Base-by-base conservation (phyloP, 495 filamentous ascomycete species). In the Tuber umbilicatum region DNA sequence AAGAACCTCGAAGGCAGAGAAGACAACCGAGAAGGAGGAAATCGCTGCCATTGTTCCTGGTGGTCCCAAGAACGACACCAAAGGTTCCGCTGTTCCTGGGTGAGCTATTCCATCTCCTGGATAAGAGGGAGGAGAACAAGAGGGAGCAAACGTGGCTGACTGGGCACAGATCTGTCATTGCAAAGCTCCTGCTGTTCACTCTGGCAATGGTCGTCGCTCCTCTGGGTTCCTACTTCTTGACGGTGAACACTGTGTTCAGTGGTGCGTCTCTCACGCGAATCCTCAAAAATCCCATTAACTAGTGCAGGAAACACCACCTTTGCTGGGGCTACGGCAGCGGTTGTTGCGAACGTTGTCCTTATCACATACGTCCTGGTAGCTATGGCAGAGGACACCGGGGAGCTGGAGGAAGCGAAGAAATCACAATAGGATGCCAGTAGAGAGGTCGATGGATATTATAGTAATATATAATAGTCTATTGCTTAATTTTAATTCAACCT, bases 321-420 rank as follows among this genome's bases (percentile, higher is more conserved):
- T 75, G 93, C 94, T 6, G 95, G 93, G 9, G 93, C 89, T 16
- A 84, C 89, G 37, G 95, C 95, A 14, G 96, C 96, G 37, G 84
- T 98, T 55, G 90, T 92, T 76, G 95, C 95, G 41, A 99, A 99
- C 82, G 87, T 93, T 27, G 92, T 99, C 10, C 85, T 99, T 73
- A 89, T 99, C 74, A 90, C 89, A 23, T 99, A 98, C 84, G 89
- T 98, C 70, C 86, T 94, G 74, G 94, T 97, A 2, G 95, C 96
- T 41, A 93, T 97, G 87, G 88, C 87, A 76, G 95, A 99, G 82
- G 95, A 99, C 73, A 88, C 87, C 45, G 86, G 90, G 31, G 87
- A 86, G 55, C 84, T 85, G 31, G 87, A 87, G 80, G 81, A 85
- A 78, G 90, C 89, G 86, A 93, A 93, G 83, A 82, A 82, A 73